Conservation (phyloP, 805 yeast genomes). For the Clavispora asparagi region DNA sequence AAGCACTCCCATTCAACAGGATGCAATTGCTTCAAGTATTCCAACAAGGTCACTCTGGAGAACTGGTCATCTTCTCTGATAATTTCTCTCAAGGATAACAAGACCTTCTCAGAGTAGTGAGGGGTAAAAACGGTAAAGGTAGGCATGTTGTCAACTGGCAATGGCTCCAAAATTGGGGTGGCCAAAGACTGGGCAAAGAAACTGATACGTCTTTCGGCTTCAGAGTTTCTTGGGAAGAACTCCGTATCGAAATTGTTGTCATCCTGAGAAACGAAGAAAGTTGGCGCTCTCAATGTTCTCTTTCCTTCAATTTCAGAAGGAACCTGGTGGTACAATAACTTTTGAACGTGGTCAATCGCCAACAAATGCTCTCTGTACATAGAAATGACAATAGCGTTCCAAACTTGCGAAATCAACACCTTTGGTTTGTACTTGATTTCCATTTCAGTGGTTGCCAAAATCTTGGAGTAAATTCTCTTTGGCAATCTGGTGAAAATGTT, state of each 20-base stretch:
- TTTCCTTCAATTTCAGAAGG: constrained; percentile 98
- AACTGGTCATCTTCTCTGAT: constrained; percentile 67
- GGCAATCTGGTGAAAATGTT: constrained; percentile 96
- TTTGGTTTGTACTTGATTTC: constrained; percentile 98
- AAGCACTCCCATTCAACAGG: constrained; percentile 55
- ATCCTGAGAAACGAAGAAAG: constrained; percentile 97
- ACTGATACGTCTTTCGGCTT: constrained; percentile 98
- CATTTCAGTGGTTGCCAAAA: constrained; percentile 97
- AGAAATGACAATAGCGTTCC: constrained; percentile 98
- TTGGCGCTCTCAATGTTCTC: constrained; percentile 97
- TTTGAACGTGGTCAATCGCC: constrained; percentile 98
- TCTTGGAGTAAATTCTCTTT: constrained; percentile 97
- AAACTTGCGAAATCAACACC: constrained; percentile 95
- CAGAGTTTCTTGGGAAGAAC: constrained; percentile 94
- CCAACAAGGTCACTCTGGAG: constrained; percentile 50
- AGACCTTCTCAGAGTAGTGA: constrained; percentile 79
- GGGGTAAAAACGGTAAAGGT: constrained; percentile 92
- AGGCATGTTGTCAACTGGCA: constrained; percentile 99
- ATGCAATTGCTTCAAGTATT: constrained; percentile 51
- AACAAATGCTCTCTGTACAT: constrained; percentile 99
- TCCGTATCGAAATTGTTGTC: constrained; percentile 92
- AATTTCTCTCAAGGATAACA: constrained; percentile 70
- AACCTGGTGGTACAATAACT: constrained; percentile 94
- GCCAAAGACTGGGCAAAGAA: constrained; percentile 99
- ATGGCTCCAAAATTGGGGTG: constrained; percentile 97